Conservation (phyloP, 768 basidiomycete genomes). For the Panaeolus cyanescens region DNA sequence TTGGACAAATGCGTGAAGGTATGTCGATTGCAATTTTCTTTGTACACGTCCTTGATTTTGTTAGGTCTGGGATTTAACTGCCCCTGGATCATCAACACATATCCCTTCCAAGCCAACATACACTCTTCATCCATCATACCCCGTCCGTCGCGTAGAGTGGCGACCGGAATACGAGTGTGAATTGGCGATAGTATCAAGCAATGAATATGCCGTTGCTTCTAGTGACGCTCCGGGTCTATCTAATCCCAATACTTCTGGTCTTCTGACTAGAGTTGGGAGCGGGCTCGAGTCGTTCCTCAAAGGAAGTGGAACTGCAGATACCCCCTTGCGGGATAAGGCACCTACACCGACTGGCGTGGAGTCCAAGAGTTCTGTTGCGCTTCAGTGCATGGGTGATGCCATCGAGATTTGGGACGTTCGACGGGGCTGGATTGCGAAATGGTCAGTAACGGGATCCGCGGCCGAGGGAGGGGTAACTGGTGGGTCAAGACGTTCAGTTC, state of each 20-base stretch:
- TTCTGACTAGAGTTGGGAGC: constrained; percentile 30
- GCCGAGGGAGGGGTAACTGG: constrained; percentile 78
- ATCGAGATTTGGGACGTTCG: constrained; percentile 89
- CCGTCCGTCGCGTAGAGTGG: constrained; percentile 76
- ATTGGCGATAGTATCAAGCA: constrained; percentile 71
- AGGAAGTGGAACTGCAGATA: constrained; percentile 10
- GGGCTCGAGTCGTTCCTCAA: constrained; percentile 28
- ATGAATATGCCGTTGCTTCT: constrained; percentile 41
- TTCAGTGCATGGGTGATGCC: constrained; percentile 45
- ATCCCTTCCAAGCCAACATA: constrained; percentile 68
- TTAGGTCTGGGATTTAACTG: constrained; percentile 74
- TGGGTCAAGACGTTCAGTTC: constrained; percentile 28
- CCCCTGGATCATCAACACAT: constrained; percentile 42
- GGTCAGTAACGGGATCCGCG: constrained; percentile 66
- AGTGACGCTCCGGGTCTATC: constrained; percentile 19
- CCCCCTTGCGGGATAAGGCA: constrained; percentile 15
- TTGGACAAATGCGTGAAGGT: constrained; percentile 82
- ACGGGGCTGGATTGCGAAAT: constrained; percentile 80
- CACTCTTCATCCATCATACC: constrained; percentile 72
- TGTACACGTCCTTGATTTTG: not conserved
- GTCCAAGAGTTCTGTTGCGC: constrained; percentile 13
- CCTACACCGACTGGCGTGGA: constrained; percentile 16
- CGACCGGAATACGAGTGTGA: constrained; percentile 78
- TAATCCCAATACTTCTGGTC: constrained; percentile 10
- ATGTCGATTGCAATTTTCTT: constrained; percentile 6